These are phyloP conservation scores for Microbotryum intermedium DNA, from an alignment of 1,284 basidiomycete genomes.

Conservation along the genomic window DNA sequence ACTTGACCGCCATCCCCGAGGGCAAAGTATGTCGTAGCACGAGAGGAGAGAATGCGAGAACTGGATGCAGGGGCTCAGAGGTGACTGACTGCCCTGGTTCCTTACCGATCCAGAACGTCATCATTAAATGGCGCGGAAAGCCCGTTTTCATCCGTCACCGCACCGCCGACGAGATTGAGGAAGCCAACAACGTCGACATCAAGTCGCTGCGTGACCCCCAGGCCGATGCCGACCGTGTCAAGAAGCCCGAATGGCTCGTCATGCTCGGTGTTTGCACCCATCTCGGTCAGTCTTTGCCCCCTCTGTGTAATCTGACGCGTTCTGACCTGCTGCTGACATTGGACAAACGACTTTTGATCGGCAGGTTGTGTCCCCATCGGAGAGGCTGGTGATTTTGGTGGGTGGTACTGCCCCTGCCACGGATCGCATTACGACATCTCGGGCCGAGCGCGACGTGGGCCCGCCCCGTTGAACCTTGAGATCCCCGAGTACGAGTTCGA, in stretches of 20 bases:
- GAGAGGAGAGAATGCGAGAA: no score
- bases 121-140: slow-evolving; percentile 99
- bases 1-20: slow-evolving; percentile 83
- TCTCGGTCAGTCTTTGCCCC: background rate
- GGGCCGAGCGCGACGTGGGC: slow-evolving; percentile 32
- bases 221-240: slow-evolving; percentile 74
- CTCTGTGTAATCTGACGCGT: background rate
- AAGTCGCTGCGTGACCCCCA: slow-evolving; percentile 86
- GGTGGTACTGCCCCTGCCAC: slow-evolving; percentile 74
- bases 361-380: slow-evolving; percentile 95
- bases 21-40: slow-evolving; percentile 53
- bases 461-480: slow-evolving; percentile 68
- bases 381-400: slow-evolving; percentile 71
- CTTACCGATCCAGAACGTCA: slow-evolving; percentile 51
- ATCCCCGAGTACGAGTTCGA: slow-evolving; percentile 71
- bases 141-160: slow-evolving; percentile 99
- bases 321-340: background rate
- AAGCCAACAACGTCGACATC: slow-evolving; percentile 79
- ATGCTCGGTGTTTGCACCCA: slow-evolving; percentile 59
- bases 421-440: slow-evolving; percentile 97
- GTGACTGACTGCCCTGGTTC: slow-evolving; percentile 18
- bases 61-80: no score
- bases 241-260: slow-evolving; percentile 96
- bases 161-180: slow-evolving; percentile 83
- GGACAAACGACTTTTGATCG: slow-evolving; percentile 44